These are phyloP conservation scores for Nelumbo lutea DNA, from an alignment of 164 flowering plant species.

Conservation along the genomic window DNA sequence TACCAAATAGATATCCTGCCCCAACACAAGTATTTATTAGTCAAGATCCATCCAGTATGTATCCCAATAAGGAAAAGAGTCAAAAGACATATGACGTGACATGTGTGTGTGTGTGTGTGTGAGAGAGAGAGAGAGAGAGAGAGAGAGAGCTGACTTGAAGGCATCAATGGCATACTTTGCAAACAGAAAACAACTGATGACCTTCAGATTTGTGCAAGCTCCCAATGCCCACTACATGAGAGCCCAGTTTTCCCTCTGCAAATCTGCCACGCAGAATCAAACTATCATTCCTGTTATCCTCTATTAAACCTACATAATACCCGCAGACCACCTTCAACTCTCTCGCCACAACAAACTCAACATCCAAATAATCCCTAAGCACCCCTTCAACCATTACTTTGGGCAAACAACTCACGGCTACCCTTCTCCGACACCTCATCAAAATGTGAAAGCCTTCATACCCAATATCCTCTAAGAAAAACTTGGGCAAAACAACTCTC, in stretches of 20 bases:
- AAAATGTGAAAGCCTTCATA: slow-evolving; percentile 33
- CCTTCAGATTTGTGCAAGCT: slow-evolving; percentile 13
- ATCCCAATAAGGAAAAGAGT: too few species aligned
- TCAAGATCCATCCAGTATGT: too few species aligned
- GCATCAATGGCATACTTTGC: slow-evolving; percentile 28
- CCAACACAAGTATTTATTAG: background rate
- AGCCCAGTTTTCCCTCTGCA: slow-evolving; percentile 2
- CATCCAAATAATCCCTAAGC: slow-evolving; percentile 40
- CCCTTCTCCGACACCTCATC: slow-evolving; percentile 24
- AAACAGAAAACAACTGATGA: slow-evolving; percentile 29
- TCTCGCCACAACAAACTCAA: slow-evolving; percentile 37
- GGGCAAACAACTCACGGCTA: slow-evolving; percentile 38
- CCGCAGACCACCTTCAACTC: slow-evolving; percentile 36
- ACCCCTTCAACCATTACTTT: slow-evolving; percentile 43
- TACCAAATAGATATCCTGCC: slow-evolving; percentile 41
- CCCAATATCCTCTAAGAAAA: slow-evolving; percentile 41
- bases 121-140: background rate
- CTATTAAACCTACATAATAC: slow-evolving; percentile 41
- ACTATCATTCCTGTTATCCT: slow-evolving; percentile 17
- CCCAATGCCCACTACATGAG: slow-evolving; percentile 26
- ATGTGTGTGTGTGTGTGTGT: background rate
- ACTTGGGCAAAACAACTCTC: slow-evolving; percentile 42
- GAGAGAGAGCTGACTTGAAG: too few species aligned
- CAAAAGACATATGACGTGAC: too few species aligned
- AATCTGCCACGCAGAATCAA: slow-evolving; percentile 7